Evolutionary conservation across 2,329 filamentous ascomycete genomes (phyloP).

Genomic region (Diaporthe caulivora): DNA sequence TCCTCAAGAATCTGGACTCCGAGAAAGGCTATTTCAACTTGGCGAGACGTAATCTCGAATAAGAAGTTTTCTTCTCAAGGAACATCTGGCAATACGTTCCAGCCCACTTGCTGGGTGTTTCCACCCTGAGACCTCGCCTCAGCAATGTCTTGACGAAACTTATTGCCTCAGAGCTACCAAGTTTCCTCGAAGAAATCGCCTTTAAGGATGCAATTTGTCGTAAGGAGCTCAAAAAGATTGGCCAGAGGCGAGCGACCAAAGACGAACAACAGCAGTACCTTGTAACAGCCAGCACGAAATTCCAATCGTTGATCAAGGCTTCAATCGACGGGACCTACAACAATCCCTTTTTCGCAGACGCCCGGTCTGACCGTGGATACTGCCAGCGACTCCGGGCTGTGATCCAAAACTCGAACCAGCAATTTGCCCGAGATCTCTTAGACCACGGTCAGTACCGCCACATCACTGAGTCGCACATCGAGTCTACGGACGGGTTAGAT

Average conservation of each 20-base stretch:
- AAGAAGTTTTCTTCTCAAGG: slow-evolving; percentile 39
- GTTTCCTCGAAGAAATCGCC: slow-evolving; percentile 42
- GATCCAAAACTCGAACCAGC: slow-evolving; percentile 29
- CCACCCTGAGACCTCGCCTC: slow-evolving; percentile 39
- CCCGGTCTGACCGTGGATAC: slow-evolving; percentile 18
- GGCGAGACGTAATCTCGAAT: slow-evolving; percentile 40
- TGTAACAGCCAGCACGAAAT: slow-evolving; percentile 44
- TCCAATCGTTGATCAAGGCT: slow-evolving; percentile 43
- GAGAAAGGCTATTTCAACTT: slow-evolving; percentile 37
- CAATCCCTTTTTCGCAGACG: slow-evolving; percentile 41
- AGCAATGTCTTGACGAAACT: slow-evolving; percentile 39
- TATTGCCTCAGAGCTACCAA: slow-evolving; percentile 44
- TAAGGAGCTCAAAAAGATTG: slow-evolving; percentile 38
- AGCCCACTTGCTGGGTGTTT: slow-evolving; percentile 40
- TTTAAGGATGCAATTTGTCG: slow-evolving; percentile 35
- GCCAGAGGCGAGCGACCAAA: slow-evolving; percentile 34
- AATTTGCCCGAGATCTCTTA: slow-evolving; percentile 8
- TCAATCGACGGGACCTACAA: slow-evolving; percentile 48
- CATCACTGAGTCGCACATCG: not conserved
- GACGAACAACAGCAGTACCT: slow-evolving; percentile 49
- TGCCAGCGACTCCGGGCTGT: slow-evolving; percentile 31
- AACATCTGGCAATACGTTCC: slow-evolving; percentile 54
- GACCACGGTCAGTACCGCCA: slow-evolving; percentile 13
- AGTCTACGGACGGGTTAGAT: not conserved
- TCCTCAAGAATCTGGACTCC: slow-evolving; percentile 56